Percentiles rank a stretch among this genome's conserved stretches.
Evolutionary conservation across 2,329 filamentous ascomycete species (phyloP).

Genomic region (Helotiales sp.): DNA sequence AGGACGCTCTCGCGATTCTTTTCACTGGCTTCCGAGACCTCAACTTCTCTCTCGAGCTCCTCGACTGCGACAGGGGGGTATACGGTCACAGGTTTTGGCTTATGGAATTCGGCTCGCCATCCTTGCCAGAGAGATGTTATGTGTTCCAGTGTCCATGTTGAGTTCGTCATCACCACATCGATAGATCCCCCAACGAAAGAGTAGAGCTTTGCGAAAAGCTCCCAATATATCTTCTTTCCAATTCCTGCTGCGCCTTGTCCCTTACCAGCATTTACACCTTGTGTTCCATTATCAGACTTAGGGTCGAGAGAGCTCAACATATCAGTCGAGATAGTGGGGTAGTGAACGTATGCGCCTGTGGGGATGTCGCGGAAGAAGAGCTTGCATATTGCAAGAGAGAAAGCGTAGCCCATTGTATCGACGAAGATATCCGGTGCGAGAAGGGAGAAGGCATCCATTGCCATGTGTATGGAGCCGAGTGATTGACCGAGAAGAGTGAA

Average conservation of each 20-base stretch:
- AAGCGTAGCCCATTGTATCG: constrained; percentile 98
- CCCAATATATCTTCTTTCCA: constrained; percentile 83
- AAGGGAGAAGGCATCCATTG: constrained; percentile 90
- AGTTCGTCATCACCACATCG: constrained; percentile 97
- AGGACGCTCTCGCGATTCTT: constrained; percentile 68
- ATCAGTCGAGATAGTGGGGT: constrained; percentile 96
- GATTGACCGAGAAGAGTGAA: constrained; percentile 96
- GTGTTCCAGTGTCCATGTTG: constrained; percentile 87
- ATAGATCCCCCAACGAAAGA: constrained; percentile 78
- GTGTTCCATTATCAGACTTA: constrained; percentile 53
- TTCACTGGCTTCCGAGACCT: constrained; percentile 70
- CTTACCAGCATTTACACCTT: constrained; percentile 81
- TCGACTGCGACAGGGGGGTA: constrained; percentile 92
- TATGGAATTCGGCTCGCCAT: constrained; percentile 46
- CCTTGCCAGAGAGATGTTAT: constrained; percentile 78
- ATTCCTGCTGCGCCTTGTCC: constrained; percentile 70
- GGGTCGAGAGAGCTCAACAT: constrained; percentile 86
- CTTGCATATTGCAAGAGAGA: constrained; percentile 79
- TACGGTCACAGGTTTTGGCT: constrained; percentile 64
- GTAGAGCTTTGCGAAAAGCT: constrained; percentile 79
- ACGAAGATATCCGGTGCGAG: constrained; percentile 92
- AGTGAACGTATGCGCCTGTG: constrained; percentile 93
- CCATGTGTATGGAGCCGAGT: constrained; percentile 81
- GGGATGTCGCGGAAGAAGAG: constrained; percentile 78
- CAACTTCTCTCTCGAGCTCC: constrained; percentile 74